Evolutionary conservation across 192 early-diverging fungal genomes (phyloP).

Genomic region (Rhizophagus sp.): DNA sequence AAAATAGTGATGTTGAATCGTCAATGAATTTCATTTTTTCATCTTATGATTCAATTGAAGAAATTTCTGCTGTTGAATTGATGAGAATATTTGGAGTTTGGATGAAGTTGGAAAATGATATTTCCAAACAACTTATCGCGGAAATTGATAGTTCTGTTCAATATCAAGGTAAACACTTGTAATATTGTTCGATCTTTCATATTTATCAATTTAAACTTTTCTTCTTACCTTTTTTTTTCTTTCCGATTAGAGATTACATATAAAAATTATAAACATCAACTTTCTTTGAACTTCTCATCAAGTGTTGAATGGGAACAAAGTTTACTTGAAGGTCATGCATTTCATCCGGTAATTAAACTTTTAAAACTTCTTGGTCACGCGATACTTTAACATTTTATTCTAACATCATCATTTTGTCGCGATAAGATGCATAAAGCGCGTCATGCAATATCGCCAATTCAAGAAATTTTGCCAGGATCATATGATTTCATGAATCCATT

Average conservation of each 20-base stretch:
- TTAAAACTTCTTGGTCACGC: no score
- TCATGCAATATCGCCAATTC: conserved; percentile 55
- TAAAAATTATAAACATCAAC: conserved; percentile 35
- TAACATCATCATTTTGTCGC: background rate
- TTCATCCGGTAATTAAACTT: conserved; percentile 50
- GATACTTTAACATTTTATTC: background rate
- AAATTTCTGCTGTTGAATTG: conserved; percentile 37
- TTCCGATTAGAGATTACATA: conserved; percentile 41
- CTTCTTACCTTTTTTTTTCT: background rate
- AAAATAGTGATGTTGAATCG: background rate
- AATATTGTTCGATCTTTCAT: background rate
- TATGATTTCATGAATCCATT: conserved; percentile 42
- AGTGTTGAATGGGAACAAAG: conserved; percentile 67
- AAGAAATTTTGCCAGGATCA: conserved; percentile 40
- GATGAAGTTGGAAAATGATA: conserved; percentile 39
- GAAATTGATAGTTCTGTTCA: conserved; percentile 58
- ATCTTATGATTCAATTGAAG: conserved; percentile 16
- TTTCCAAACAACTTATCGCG: conserved; percentile 40
- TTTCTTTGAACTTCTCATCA: conserved; percentile 39
- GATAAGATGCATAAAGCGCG: conserved; percentile 63
- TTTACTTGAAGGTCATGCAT: conserved; percentile 67
- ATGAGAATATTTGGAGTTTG: conserved; percentile 47
- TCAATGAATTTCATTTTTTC: background rate
- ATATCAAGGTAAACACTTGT: conserved; percentile 49
- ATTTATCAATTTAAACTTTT: background rate